Evolutionary conservation across 495 filamentous ascomycete species (phyloP).

Genomic region (Physcia stellaris): DNA sequence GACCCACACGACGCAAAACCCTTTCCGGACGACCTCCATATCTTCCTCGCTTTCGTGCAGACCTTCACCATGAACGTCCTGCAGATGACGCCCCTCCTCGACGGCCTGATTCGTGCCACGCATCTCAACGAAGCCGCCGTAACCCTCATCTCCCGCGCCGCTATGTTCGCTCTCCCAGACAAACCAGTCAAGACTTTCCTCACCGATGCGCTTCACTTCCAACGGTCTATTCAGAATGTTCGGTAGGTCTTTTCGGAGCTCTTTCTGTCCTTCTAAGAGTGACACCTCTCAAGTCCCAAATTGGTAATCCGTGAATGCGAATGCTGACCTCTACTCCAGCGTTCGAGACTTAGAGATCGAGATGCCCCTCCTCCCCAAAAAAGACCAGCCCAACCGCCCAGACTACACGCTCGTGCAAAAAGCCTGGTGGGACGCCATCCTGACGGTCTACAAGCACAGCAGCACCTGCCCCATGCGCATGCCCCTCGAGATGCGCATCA

Average conservation of each 20-base stretch:
- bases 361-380: conserved; percentile 28
- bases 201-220: conserved; percentile 37
- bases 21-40: conserved; percentile 25
- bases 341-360: conserved; percentile 36
- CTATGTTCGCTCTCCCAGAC: conserved; percentile 28
- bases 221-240: conserved; percentile 37
- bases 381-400: conserved; percentile 20
- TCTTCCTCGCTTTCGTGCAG: conserved; percentile 31
- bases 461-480: conserved; percentile 29
- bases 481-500: conserved; percentile 38
- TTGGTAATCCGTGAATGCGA: too few species aligned
- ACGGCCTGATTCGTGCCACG: conserved; percentile 12
- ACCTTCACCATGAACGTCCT: conserved; percentile 29
- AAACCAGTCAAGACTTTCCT: conserved; percentile 28
- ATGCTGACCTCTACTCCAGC: too few species aligned
- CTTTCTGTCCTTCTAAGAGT: too few species aligned
- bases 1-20: conserved; percentile 20
- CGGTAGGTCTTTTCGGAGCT: too few species aligned
- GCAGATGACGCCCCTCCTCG: conserved; percentile 19
- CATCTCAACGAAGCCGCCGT: neutral
- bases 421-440: conserved; percentile 42
- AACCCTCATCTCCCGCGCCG: conserved; percentile 8
- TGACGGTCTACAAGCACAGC: conserved; percentile 22
- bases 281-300: too few species aligned
- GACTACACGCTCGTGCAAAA: conserved; percentile 29